Percentiles rank a stretch among this genome's conserved stretches.
Evolutionary conservation across 169 alveolate genomes (phyloP).

Genomic region (Miamiensis avidus): DNA sequence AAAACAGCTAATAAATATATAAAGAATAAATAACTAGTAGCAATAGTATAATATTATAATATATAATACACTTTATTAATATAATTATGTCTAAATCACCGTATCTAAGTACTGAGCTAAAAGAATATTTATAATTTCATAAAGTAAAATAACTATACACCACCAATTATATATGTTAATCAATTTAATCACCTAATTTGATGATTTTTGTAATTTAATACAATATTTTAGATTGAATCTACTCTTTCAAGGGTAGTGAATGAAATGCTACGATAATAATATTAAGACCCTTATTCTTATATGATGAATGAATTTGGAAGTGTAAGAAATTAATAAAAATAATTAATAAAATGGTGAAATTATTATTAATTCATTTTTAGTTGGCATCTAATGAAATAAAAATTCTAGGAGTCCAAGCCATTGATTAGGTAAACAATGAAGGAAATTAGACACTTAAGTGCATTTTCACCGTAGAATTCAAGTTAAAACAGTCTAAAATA

Average conservation of each 20-base stretch:
- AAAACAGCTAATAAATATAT: no score
- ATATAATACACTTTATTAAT: no score
- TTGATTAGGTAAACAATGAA: not conserved
- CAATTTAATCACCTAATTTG: not conserved
- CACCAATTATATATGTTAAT: no score
- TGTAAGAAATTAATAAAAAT: not conserved
- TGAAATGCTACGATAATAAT: not conserved
- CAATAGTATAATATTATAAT: no score
- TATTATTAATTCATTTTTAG: not conserved
- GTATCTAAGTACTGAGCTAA: not conserved
- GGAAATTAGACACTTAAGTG: not conserved
- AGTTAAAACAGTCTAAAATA: not conserved
- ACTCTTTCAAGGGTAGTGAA: constrained; percentile 9
- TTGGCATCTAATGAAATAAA: constrained; percentile 7
- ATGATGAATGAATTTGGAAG: constrained; percentile 30
- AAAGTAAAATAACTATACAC: not conserved
- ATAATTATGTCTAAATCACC: not conserved
- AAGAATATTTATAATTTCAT: not conserved
- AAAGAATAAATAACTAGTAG: no score
- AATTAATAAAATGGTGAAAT: no score
- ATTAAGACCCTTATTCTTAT: constrained; percentile 14
- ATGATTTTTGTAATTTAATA: no score
- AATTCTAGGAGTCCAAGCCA: not conserved
- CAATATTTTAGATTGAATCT: constrained; percentile 2
- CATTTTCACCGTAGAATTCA: not conserved